A percentile compares a stretch with the other conserved stretches of the same genome.
phyloP scores from a whole-genome alignment of 352 stramenopile genomes.

The Aphanomyces cochlioides region DNA sequence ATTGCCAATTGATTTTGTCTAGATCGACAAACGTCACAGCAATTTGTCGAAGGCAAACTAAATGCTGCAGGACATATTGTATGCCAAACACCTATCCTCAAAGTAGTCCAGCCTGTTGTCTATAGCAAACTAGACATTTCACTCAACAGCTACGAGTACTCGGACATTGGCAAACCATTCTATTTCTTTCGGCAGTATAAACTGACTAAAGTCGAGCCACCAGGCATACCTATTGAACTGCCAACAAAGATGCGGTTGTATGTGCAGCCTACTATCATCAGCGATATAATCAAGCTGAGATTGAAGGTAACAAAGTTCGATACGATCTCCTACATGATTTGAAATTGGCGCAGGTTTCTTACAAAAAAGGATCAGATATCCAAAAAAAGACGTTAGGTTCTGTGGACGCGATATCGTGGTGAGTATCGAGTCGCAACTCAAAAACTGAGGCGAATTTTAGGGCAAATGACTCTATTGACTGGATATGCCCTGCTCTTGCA shows the following conservation, averaged over 20 bases:
- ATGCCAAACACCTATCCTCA: constrained; percentile 23
- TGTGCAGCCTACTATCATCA: constrained; percentile 11
- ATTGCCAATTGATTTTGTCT: neutral
- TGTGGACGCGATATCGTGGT: constrained; percentile 15
- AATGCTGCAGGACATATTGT: constrained; percentile 9
- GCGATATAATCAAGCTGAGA: constrained; percentile 19
- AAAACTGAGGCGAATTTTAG: neutral
- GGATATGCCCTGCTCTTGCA: constrained; percentile 2
- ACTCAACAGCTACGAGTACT: constrained; percentile 27
- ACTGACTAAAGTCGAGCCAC: constrained; percentile 1
- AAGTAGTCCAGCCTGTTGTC: constrained; percentile 4
- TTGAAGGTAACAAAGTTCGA: constrained; percentile 5
- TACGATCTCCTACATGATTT: neutral
- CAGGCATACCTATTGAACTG: constrained; percentile 20
- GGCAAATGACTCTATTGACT: constrained; percentile 17
- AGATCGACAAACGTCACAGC: constrained; percentile 1
- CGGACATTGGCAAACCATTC: constrained; percentile 6
- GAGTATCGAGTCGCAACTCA: too few relatives aligned
- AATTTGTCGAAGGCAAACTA: constrained; percentile 13
- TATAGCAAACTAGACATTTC: constrained; percentile 22
- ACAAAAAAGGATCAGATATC: neutral
- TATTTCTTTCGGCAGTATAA: constrained; percentile 14
- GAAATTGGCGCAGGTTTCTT: constrained; percentile 9
- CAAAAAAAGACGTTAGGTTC: constrained; percentile 1
- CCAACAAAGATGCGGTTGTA: neutral